Percentiles rank a stretch among this genome's conserved stretches.
Conservation (phyloP, 2,329 filamentous ascomycete genomes). For the Didymosphaeria variabile region DNA sequence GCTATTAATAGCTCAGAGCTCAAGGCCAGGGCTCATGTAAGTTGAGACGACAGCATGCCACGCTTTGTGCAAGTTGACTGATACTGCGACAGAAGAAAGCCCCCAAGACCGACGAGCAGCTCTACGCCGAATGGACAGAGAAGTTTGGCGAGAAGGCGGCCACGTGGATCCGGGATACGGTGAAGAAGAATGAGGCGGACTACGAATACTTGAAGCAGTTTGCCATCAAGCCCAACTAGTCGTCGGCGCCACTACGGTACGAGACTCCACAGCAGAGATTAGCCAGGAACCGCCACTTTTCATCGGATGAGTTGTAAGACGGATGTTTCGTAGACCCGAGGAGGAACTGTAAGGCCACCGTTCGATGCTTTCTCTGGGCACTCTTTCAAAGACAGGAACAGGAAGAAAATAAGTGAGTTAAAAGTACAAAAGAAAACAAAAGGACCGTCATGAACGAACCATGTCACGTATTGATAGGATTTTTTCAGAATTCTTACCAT, state of each 20-base stretch:
- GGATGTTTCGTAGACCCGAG: not conserved
- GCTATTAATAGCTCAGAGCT: conserved; percentile 83
- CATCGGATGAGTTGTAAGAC: not conserved
- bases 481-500: not conserved
- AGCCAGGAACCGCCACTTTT: not conserved
- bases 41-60: conserved; percentile 27
- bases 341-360: no score
- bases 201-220: conserved; percentile 87
- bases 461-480: not conserved
- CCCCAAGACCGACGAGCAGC: conserved; percentile 69
- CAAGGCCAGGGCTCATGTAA: conserved; percentile 71
- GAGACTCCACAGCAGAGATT: not conserved
- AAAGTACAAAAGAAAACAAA: not conserved
- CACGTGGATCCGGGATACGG: conserved; percentile 73
- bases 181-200: conserved; percentile 74
- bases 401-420: not conserved
- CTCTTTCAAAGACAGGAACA: not conserved
- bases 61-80: not conserved
- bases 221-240: conserved; percentile 63
- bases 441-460: not conserved
- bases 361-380: no score
- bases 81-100: conserved; percentile 62
- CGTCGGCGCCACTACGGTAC: not conserved
- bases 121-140: conserved; percentile 75
- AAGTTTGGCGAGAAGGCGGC: conserved; percentile 79